Conservation (phyloP, 1,139 yeast species). For the Hyphopichia pseudoburtonii region DNA sequence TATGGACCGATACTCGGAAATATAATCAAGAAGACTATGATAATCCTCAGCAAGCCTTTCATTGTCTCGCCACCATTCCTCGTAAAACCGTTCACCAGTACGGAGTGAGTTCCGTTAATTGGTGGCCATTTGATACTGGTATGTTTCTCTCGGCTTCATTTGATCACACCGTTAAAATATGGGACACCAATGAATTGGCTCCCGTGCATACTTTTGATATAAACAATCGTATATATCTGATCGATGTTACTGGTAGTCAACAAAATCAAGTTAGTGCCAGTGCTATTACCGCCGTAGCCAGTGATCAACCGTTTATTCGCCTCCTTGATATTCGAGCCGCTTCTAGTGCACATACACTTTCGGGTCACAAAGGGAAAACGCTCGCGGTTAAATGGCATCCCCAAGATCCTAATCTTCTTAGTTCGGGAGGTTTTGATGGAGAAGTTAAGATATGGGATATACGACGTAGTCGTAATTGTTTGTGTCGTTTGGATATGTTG, state of each 20-base stretch:
- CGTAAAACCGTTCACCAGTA: constrained; percentile 60
- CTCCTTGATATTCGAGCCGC: constrained; percentile 72
- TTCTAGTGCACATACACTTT: constrained; percentile 66
- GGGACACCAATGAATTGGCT: constrained; percentile 71
- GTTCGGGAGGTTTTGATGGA: constrained; percentile 79
- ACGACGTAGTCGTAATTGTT: constrained; percentile 63
- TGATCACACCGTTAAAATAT: constrained; percentile 73
- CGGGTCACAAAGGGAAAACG: constrained; percentile 64
- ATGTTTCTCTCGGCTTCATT: constrained; percentile 81
- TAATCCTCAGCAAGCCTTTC: constrained; percentile 22
- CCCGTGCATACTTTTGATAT: constrained; percentile 67
- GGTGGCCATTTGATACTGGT: constrained; percentile 93
- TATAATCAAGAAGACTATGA: constrained; percentile 26
- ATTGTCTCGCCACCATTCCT: constrained; percentile 45
- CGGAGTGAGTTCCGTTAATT: constrained; percentile 71
- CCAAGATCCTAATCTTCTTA: constrained; percentile 54
- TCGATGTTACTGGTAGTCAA: constrained; percentile 45
- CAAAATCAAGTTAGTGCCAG: constrained; percentile 29
- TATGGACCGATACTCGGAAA: constrained; percentile 3
- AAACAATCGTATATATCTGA: constrained; percentile 50
- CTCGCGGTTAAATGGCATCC: constrained; percentile 81
- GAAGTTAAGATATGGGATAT: constrained; percentile 74
- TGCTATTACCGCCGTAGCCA: constrained; percentile 67
- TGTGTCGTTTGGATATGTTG: constrained; percentile 59
- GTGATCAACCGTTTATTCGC: constrained; percentile 69